These are phyloP conservation scores for Arctostaphylos glauca DNA, from an alignment of 148 eudicot genomes.

Conservation along the genomic window DNA sequence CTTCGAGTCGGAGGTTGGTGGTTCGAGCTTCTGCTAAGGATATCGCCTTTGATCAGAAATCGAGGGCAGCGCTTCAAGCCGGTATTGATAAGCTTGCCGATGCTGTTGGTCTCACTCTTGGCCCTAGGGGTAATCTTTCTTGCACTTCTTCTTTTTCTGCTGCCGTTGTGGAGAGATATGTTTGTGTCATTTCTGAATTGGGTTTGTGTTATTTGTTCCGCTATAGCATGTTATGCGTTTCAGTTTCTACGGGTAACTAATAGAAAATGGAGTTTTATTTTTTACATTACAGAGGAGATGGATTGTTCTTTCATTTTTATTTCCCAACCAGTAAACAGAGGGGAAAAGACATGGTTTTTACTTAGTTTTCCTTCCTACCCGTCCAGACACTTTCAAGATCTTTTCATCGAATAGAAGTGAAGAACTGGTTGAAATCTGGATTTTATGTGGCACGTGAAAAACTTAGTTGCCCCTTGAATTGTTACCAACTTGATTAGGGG, in stretches of 20 bases:
- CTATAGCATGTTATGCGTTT: neutral
- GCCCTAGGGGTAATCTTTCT: constrained; percentile 71
- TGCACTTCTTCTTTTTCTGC: neutral
- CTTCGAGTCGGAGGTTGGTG: constrained; percentile 38
- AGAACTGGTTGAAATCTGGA: neutral
- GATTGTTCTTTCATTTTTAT: neutral
- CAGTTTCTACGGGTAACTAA: neutral
- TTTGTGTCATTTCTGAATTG: neutral
- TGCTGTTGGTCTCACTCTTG: constrained; percentile 91
- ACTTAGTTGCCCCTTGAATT: neutral
- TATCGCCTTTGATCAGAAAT: constrained; percentile 77
- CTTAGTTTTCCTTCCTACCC: neutral
- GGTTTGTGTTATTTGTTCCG: neutral
- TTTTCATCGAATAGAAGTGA: neutral
- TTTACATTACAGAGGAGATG: neutral
- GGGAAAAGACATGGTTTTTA: neutral
- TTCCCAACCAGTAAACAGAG: neutral
- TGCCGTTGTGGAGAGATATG: neutral
- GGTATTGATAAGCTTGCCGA: constrained; percentile 96
- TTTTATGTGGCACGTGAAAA: neutral
- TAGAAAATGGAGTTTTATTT: neutral
- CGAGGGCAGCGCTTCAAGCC: constrained; percentile 79
- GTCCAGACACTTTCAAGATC: neutral
- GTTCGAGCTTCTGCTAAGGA: constrained; percentile 85
- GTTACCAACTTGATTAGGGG: neutral